These are phyloP conservation scores for Helenozyma baotianmanensis DNA, from an alignment of 805 yeast species.

Conservation along the genomic window DNA sequence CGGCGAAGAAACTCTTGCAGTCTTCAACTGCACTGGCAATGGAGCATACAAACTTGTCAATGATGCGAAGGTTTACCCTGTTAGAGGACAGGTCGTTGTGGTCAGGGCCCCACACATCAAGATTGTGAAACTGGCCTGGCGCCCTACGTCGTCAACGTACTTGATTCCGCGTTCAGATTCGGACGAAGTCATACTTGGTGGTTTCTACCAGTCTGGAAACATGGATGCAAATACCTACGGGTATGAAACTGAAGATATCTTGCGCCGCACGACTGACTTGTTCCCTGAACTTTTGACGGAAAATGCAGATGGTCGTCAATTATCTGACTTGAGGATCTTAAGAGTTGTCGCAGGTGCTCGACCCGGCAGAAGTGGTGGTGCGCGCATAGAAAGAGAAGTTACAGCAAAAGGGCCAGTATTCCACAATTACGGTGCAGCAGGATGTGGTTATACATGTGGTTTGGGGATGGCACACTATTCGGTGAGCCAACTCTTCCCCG, in stretches of 20 bases:
- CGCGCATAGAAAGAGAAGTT: conserved; percentile 1
- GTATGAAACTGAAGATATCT: conserved; percentile 1
- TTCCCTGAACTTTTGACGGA: conserved; percentile 1
- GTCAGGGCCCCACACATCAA: conserved; percentile 2
- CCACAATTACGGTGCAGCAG: conserved; percentile 5
- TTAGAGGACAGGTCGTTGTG: conserved; percentile 5
- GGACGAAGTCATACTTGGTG: conserved; percentile 2
- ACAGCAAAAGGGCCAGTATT: not conserved
- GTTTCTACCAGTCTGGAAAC: conserved; percentile 1
- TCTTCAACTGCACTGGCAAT: conserved; percentile 4
- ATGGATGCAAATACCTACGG: conserved; percentile 1
- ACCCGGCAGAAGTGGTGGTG: conserved; percentile 1
- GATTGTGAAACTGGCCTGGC: not conserved
- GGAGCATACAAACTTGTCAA: conserved; percentile 1
- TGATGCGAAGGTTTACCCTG: not conserved
- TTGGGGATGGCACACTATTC: conserved; percentile 2
- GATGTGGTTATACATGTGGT: conserved; percentile 1
- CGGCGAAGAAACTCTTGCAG: not conserved
- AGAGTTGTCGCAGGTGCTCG: too few relatives aligned
- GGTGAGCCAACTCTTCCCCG: not conserved
- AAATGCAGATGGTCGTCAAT: not conserved
- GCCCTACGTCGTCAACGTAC: not conserved
- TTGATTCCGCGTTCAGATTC: conserved; percentile 2
- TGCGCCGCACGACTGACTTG: not conserved
- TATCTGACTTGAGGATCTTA: too few relatives aligned